Evolutionary conservation across 352 stramenopile species (phyloP).

Genomic region (Aphanomyces astaci): DNA sequence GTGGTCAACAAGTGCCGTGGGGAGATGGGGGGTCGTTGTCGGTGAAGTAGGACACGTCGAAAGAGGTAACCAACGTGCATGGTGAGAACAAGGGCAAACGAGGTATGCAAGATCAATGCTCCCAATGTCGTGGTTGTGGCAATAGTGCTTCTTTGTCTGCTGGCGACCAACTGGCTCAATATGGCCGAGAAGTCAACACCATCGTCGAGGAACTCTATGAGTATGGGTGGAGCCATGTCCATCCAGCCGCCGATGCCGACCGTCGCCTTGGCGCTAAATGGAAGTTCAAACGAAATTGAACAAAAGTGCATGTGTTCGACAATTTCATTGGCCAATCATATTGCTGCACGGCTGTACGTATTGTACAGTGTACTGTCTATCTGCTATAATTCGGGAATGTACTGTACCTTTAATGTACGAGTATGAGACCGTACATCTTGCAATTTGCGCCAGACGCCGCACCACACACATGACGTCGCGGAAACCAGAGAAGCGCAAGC

Average conservation of each 20-base stretch:
- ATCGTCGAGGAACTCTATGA: neutral
- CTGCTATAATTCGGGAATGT: neutral
- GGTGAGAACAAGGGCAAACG: neutral
- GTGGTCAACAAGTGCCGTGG: neutral
- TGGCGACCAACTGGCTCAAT: neutral
- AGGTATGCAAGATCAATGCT: neutral
- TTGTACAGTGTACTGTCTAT: neutral
- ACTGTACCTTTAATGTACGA: neutral
- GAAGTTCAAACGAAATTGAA: neutral
- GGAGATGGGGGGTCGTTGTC: neutral
- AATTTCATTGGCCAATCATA: neutral
- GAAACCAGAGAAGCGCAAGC: slow-evolving; percentile 15
- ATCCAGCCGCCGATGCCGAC: neutral
- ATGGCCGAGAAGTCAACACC: neutral
- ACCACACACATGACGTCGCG: neutral
- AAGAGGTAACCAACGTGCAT: neutral
- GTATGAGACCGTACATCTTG: neutral
- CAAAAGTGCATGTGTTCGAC: too few species aligned
- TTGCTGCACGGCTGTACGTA: neutral
- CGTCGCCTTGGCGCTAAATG: neutral
- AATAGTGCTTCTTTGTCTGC: neutral
- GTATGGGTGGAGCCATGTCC: neutral
- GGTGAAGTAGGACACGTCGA: neutral
- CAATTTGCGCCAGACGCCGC: too few species aligned
- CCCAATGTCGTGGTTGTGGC: neutral